Base-by-base conservation (phyloP, 441 rosid genomes). In the Manihot esculenta region DNA sequence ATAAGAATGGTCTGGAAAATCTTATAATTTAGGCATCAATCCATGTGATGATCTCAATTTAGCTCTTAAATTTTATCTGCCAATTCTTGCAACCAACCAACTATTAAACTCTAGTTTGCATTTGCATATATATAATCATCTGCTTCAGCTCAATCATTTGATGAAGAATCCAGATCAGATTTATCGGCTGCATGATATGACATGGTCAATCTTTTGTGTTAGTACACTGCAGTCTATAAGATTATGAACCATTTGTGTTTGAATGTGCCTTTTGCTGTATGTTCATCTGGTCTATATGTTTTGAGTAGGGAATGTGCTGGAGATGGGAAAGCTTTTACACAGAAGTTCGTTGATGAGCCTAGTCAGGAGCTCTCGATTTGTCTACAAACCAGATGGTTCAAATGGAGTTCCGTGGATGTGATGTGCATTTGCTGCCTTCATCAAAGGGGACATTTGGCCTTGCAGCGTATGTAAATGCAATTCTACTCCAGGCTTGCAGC, bases 321-420 rank as follows among this genome's bases (percentile, higher is more conserved):
- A 72, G 44, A 66, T 70, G 58, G 49, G 41, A 56, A 72, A 59
- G 68, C 13, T 71, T 23, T 33, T 51, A n/a, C 27, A 68, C 20
- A 47, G n/a, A 20, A 63, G 18, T 18, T 41, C 59, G 47, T 27
- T 57, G 68, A 64, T 20, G 45, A 56, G 56, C 53, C 59, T 64
- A 71, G 74, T 47, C 49, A 65, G 56, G 63, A 59, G 45, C 8
- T 50, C 33, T 44, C 27, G 51, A 26, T 62, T 17, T 35, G 44
- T 64, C 47, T 59, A 47, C 20, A 41, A 45, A 20, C 45, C 65
- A 57, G 57, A 26, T 17, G 68, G 14, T 26, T 50, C 41, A 38
- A 41, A 60, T 41, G 15, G n/a, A 56, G 18, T 33, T 23, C 59
- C 59, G 27, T 17, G 26, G 33, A 60, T 20, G 18, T 48, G 68